These are phyloP conservation scores for Chrysoporthe cubensis DNA, from an alignment of 2,329 filamentous ascomycete genomes.

Conservation along the genomic window DNA sequence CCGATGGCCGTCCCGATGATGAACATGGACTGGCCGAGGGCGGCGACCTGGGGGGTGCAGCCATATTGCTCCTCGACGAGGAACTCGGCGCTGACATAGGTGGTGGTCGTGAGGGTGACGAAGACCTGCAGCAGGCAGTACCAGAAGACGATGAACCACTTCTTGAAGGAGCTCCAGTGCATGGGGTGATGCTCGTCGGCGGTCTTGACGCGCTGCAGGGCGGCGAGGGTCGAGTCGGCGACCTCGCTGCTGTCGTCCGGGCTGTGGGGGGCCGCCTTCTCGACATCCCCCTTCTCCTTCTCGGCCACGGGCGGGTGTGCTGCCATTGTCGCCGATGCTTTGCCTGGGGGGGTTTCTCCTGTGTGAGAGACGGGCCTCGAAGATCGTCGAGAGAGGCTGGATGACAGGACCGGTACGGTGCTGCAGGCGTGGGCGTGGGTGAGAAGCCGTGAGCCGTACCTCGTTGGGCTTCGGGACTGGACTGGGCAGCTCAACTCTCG, in stretches of 20 bases:
- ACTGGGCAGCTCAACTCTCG: conserved; percentile 7
- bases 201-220: conserved; percentile 34
- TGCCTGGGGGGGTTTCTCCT: no score
- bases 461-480: not conserved
- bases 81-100: conserved; percentile 44
- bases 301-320: conserved; percentile 6
- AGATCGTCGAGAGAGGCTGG: no score
- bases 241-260: conserved; percentile 21
- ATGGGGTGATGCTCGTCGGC: conserved; percentile 36
- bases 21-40: conserved; percentile 47
- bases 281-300: conserved; percentile 21
- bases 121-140: conserved; percentile 42
- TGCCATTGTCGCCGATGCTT: not conserved
- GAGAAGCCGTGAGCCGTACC: not conserved
- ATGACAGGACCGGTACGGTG: no score
- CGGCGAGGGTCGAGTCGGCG: conserved; percentile 34
- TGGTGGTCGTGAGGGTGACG: conserved; percentile 44
- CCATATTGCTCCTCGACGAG: conserved; percentile 43
- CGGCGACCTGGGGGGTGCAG: conserved; percentile 41
- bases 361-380: no score
- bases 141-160: conserved; percentile 35
- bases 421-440: no score
- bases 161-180: conserved; percentile 36
- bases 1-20: conserved; percentile 47
- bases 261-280: conserved; percentile 22